phyloP scores from a whole-genome alignment of 129 eudicot species.

The Flaveria brownii region DNA sequence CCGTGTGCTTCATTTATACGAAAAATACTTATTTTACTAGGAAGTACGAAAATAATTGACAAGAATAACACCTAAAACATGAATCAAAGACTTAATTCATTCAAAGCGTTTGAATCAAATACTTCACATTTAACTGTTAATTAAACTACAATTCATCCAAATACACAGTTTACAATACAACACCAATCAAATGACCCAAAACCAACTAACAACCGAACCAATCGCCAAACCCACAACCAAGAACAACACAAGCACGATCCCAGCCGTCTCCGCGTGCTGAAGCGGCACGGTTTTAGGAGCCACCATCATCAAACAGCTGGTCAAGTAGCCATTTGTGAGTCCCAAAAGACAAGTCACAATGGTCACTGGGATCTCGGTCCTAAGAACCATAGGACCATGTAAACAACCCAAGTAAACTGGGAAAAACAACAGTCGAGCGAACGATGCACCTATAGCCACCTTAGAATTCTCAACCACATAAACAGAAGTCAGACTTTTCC shows the following conservation, averaged over 20 bases:
- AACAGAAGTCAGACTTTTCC: conserved; percentile 67
- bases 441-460: conserved; percentile 76
- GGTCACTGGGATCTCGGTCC: conserved; percentile 84
- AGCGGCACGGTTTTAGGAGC: conserved; percentile 77
- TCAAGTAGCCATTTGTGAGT: conserved; percentile 91
- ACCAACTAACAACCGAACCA: conserved; percentile 91
- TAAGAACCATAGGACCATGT: conserved; percentile 79
- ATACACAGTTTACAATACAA: conserved; percentile 12
- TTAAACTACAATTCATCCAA: conserved; percentile 1
- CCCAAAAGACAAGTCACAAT: conserved; percentile 87
- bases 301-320: conserved; percentile 77
- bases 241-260: conserved; percentile 77
- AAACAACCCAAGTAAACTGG: conserved; percentile 79
- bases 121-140: background rate
- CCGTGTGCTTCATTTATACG: too few relatives aligned
- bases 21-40: too few relatives aligned
- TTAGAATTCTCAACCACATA: conserved; percentile 66
- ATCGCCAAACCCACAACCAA: conserved; percentile 69
- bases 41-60: background rate
- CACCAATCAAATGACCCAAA: conserved; percentile 73
- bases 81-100: background rate
- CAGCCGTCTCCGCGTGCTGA: conserved; percentile 92
- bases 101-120: conserved; percentile 17
- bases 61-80: background rate
- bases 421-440: conserved; percentile 65